Base-by-base conservation (phyloP, 768 basidiomycete species). In the Tephrocybe rancida region DNA sequence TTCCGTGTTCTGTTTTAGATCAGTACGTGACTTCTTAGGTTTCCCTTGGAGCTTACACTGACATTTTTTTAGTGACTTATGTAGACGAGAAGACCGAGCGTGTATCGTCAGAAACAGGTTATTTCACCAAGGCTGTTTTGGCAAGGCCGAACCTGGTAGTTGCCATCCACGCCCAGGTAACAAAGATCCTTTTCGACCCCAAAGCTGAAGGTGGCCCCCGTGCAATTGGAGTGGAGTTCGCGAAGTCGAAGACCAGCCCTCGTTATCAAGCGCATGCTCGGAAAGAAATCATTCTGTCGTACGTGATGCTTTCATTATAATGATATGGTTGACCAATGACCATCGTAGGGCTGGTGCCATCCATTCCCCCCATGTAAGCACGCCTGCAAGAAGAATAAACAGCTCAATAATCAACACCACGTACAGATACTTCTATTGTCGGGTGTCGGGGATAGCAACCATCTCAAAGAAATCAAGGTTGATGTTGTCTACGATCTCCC, bases 381-480 rank as follows among this genome's bases (percentile, higher is more conserved):
- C 8, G 30, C 21, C 25, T 1, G 21, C 14, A 13, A 27, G 8
- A 16, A 13, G 18, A 18, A 26, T 26, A 9, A 18, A 26, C 29
- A 38, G 18, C 0, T 39, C 13, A 21, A 39, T 38, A 13, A 21
- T 35, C 37, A 24, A 43, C 21, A 4, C 24, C 5, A 34, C 22
- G 13, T 27, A 19, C 48, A 88, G 73, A 78, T 90, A 32, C 76
- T 90, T 18, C 80, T 87, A 79, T 75, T 90, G 32, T 90, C 88
- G 7, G 93, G 93, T 21, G 73, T 95, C 39, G 93, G 93, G 16
- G 86, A 89, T 26, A 76, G 77, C 1, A 67, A 72, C 3, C 76
- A 88, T 30, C 76, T 94, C 34, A 59, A 73, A n/a, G 63, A 69
- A 9, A 70, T 82, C 57, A 67, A 69, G 14, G 86, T 95, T 38